These are phyloP conservation scores for Aspergillus ruber DNA, from an alignment of 2,329 filamentous ascomycete genomes.

Conservation along the genomic window DNA sequence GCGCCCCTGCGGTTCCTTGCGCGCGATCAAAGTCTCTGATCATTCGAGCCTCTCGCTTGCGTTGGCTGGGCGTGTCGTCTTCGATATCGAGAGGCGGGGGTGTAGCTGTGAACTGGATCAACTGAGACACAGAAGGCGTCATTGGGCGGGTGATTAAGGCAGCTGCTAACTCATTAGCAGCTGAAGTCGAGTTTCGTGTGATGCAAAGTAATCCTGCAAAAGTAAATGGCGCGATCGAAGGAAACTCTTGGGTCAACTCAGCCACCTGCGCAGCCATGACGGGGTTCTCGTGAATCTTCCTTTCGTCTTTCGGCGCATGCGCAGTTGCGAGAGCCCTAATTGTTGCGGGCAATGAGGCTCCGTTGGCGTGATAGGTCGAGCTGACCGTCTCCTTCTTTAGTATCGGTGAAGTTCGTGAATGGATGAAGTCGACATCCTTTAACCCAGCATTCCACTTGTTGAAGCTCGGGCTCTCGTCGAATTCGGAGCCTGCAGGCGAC, in stretches of 20 bases:
- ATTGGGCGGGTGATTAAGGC: slow-evolving; percentile 41
- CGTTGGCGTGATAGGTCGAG: slow-evolving; percentile 54
- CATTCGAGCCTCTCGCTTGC: slow-evolving; percentile 4
- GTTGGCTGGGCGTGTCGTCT: slow-evolving; percentile 15
- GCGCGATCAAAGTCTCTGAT: slow-evolving; percentile 20
- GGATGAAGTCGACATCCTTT: slow-evolving; percentile 57
- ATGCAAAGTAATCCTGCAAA: slow-evolving; percentile 51
- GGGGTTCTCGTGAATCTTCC: slow-evolving; percentile 34
- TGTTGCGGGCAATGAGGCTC: slow-evolving; percentile 50
- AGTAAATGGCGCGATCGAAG: slow-evolving; percentile 43
- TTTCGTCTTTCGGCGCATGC: slow-evolving; percentile 35
- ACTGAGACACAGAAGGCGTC: slow-evolving; percentile 25
- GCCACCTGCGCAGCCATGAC: slow-evolving; percentile 45
- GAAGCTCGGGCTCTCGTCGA: slow-evolving; percentile 5
- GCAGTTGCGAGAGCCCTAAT: slow-evolving; percentile 49
- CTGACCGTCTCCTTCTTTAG: slow-evolving; percentile 43
- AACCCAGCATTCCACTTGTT: slow-evolving; percentile 56
- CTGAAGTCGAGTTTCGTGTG: slow-evolving; percentile 50
- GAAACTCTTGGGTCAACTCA: slow-evolving; percentile 51
- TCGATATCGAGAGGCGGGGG: slow-evolving; percentile 15
- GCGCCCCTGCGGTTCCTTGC: slow-evolving; percentile 35
- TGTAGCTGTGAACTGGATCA: slow-evolving; percentile 39
- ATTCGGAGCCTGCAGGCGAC: slow-evolving; percentile 8
- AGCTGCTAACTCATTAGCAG: slow-evolving; percentile 55
- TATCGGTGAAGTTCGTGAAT: slow-evolving; percentile 43